Evolutionary conservation across 2,329 filamentous ascomycete genomes (phyloP).

Genomic region (Exserohilum rostratum): DNA sequence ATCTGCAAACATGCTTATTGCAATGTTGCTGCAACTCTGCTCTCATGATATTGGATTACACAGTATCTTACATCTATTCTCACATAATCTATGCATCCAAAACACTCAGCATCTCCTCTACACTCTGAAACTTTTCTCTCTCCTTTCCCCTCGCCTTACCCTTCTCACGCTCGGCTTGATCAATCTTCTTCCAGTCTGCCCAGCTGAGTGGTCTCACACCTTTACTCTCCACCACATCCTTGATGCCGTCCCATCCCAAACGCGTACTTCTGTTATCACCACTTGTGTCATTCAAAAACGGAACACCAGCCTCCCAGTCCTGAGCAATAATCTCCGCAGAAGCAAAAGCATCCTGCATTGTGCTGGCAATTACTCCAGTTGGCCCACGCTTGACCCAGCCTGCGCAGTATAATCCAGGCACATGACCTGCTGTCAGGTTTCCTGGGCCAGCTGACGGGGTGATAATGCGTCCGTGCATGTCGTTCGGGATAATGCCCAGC

Average conservation of each 20-base stretch:
- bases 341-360: constrained; percentile 91
- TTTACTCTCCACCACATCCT: constrained; percentile 61
- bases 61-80: no score
- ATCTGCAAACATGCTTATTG: no score
- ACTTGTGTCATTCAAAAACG: constrained; percentile 56
- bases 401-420: constrained; percentile 84
- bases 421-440: constrained; percentile 54
- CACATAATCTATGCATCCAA: constrained; percentile 27
- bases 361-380: constrained; percentile 93
- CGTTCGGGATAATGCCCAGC: constrained; percentile 81
- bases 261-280: constrained; percentile 47
- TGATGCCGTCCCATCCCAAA: constrained; percentile 79
- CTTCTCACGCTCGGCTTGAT: constrained; percentile 72
- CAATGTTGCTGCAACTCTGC: no score
- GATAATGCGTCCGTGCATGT: constrained; percentile 75
- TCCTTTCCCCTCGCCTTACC: constrained; percentile 74
- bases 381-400: constrained; percentile 97
- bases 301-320: constrained; percentile 68
- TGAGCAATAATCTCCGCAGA: constrained; percentile 81
- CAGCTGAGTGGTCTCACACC: constrained; percentile 73
- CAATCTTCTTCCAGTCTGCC: constrained; percentile 86
- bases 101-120: constrained; percentile 64
- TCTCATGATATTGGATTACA: no score
- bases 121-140: constrained; percentile 69
- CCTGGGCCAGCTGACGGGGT: constrained; percentile 46